phyloP scores from a whole-genome alignment of 108 stramenopile species.

The Cyclotella sp. region DNA sequence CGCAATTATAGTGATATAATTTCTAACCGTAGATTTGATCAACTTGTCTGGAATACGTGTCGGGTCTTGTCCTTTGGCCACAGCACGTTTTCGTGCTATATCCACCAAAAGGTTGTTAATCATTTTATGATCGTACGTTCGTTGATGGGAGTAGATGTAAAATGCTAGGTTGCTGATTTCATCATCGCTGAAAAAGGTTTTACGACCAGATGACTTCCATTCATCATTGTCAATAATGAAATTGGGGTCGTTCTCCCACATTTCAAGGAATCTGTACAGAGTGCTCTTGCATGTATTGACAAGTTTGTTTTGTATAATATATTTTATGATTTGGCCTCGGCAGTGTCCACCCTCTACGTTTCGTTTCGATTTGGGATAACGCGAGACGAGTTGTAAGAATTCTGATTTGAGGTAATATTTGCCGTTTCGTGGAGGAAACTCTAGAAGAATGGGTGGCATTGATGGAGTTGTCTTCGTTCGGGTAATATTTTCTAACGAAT shows the following conservation, averaged over 20 bases:
- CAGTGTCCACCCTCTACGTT: background rate
- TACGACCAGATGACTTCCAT: constrained; percentile 1
- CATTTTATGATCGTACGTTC: background rate
- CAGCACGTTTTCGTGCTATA: background rate
- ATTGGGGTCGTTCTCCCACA: background rate
- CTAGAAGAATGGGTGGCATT: background rate
- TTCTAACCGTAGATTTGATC: background rate
- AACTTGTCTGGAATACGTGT: background rate
- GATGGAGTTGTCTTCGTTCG: background rate
- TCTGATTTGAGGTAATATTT: background rate
- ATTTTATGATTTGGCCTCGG: background rate
- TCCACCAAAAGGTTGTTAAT: background rate
- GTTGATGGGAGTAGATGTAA: background rate
- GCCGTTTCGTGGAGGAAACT: constrained; percentile 1
- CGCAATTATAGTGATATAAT: background rate
- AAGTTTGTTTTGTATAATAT: background rate
- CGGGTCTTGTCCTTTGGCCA: background rate
- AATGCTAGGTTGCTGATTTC: background rate
- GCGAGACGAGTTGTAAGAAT: background rate
- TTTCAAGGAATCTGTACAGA: background rate
- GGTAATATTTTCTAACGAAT: background rate
- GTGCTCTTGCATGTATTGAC: background rate
- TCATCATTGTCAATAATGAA: background rate
- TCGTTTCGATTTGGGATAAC: background rate
- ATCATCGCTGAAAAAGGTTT: background rate